Conservation (phyloP, 1,284 basidiomycete species). For the Anthracocystis walkeri region DNA sequence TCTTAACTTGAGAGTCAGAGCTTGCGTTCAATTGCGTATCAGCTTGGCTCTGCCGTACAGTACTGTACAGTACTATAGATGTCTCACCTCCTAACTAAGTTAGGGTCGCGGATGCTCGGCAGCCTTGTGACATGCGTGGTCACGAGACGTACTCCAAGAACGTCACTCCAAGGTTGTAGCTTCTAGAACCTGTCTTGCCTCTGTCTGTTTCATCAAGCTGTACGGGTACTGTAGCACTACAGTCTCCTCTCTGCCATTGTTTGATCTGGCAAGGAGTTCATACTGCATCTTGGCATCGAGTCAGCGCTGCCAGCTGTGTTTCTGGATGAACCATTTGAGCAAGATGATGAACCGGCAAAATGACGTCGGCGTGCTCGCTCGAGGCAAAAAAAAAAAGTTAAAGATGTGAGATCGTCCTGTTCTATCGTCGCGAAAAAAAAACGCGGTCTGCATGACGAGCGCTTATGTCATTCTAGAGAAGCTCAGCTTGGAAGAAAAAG, state of each 20-base stretch:
- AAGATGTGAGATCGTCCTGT: background rate
- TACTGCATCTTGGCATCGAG: no score
- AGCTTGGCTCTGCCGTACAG: background rate
- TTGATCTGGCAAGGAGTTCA: no score
- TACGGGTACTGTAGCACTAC: background rate
- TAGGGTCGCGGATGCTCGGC: constrained; percentile 7
- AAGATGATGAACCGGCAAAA: no score
- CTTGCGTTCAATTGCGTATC: background rate
- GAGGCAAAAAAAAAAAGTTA: no score
- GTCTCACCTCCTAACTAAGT: constrained; percentile 2
- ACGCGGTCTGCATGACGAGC: constrained; percentile 11
- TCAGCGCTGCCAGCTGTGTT: no score
- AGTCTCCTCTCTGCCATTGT: background rate
- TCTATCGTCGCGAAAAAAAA: background rate
- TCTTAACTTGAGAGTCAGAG: background rate
- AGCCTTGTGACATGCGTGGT: constrained; percentile 4
- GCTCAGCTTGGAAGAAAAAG: constrained; percentile 14
- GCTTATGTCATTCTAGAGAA: constrained; percentile 21
- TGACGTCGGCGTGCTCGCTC: no score
- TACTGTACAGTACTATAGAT: no score
- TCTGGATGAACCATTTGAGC: no score
- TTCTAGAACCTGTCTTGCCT: background rate
- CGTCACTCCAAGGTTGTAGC: background rate
- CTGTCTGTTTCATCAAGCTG: background rate
- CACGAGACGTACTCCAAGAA: constrained; percentile 5